Conservation (phyloP, 2,329 filamentous ascomycete genomes). For the Arthrobotrys conoides region DNA sequence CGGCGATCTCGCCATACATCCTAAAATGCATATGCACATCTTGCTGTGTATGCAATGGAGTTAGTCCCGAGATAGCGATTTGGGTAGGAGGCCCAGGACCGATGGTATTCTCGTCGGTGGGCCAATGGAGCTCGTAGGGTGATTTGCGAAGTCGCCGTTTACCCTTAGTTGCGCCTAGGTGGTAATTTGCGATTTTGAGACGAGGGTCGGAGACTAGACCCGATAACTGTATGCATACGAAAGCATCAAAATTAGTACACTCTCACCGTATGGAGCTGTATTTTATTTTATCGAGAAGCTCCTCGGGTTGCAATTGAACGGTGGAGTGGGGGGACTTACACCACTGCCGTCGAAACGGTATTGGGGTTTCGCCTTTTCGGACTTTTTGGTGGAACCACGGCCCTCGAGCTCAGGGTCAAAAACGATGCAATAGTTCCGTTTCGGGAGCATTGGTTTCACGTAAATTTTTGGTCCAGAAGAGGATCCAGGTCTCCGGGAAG, state of each 20-base stretch:
- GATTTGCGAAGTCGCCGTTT: slow-evolving; percentile 80
- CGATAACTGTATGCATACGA: slow-evolving; percentile 72
- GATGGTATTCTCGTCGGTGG: slow-evolving; percentile 87
- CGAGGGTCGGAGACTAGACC: slow-evolving; percentile 88
- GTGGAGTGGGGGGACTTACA: slow-evolving; percentile 66
- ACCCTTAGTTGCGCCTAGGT: slow-evolving; percentile 75
- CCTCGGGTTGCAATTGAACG: slow-evolving; percentile 20
- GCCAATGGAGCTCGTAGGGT: slow-evolving; percentile 85
- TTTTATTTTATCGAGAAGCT: background rate
- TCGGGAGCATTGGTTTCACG: slow-evolving; percentile 70
- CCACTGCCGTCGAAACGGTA: slow-evolving; percentile 71
- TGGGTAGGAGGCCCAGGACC: slow-evolving; percentile 91
- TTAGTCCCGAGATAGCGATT: slow-evolving; percentile 95
- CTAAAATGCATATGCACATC: slow-evolving; percentile 83
- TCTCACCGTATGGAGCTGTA: slow-evolving; percentile 1
- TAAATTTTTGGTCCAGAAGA: slow-evolving; percentile 59
- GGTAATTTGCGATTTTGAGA: slow-evolving; percentile 76
- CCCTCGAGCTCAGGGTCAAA: slow-evolving; percentile 77
- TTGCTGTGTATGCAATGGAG: slow-evolving; percentile 85
- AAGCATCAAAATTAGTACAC: slow-evolving; percentile 64
- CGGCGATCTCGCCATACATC: slow-evolving; percentile 86
- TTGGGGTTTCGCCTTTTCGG: slow-evolving; percentile 69
- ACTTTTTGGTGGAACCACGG: slow-evolving; percentile 73
- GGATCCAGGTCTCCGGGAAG: slow-evolving; percentile 33
- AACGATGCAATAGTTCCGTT: slow-evolving; percentile 72